These are phyloP conservation scores for Phalaenopsis hybrid DNA, from an alignment of 116 monocot genomes.

Conservation along the genomic window DNA sequence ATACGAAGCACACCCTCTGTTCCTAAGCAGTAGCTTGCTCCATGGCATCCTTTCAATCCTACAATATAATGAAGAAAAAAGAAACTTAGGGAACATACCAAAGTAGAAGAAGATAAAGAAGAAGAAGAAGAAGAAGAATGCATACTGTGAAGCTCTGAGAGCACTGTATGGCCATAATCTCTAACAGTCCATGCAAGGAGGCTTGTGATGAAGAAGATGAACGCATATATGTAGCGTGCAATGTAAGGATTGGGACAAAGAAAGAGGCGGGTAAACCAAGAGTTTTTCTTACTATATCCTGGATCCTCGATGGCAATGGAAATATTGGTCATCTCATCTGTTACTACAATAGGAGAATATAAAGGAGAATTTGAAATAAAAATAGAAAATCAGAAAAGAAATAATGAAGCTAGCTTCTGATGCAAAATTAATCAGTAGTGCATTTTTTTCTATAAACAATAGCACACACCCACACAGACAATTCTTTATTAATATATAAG, in stretches of 20 bases:
- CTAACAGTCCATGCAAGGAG: conserved; percentile 82
- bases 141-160: conserved; percentile 68
- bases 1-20: conserved; percentile 83
- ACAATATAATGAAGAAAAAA: neutral
- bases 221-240: conserved; percentile 58
- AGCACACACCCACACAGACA: too few species aligned
- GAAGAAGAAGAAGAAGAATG: neutral
- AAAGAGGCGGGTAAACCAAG: conserved; percentile 47
- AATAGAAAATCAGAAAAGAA: too few species aligned
- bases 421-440: too few species aligned
- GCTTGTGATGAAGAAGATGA: conserved; percentile 72
- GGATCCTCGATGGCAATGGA: conserved; percentile 33
- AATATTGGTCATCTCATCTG: conserved; percentile 16
- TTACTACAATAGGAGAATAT: neutral
- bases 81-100: neutral
- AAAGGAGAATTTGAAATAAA: neutral
- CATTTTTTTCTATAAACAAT: too few species aligned
- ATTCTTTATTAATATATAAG: too few species aligned
- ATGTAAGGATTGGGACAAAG: conserved; percentile 56
- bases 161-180: conserved; percentile 57
- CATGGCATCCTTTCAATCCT: conserved; percentile 74
- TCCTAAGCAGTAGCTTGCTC: conserved; percentile 69
- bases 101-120: too few species aligned
- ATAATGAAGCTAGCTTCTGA: too few species aligned
- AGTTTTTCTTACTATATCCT: conserved; percentile 20